Conservation (phyloP, 1,139 yeast species). For the Kodamaea derodonti region DNA sequence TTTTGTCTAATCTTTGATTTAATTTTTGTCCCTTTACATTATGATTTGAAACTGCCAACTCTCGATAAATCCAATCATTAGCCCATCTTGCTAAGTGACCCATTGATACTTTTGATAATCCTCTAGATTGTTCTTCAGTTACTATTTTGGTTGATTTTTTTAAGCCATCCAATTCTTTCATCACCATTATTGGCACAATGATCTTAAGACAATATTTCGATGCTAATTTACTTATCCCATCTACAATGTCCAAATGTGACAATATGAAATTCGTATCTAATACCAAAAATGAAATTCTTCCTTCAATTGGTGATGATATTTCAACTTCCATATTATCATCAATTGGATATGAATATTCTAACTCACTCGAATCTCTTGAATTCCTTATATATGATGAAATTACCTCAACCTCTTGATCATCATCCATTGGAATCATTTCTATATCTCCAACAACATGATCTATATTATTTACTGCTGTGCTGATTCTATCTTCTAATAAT, state of each 20-base stretch:
- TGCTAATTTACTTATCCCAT: conserved; percentile 42
- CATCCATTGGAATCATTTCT: conserved; percentile 51
- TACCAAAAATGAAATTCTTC: conserved; percentile 43
- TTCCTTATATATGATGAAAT: conserved; percentile 39
- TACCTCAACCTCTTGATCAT: conserved; percentile 40
- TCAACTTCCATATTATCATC: conserved; percentile 18
- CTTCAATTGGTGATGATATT: conserved; percentile 13
- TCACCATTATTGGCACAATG: conserved; percentile 66
- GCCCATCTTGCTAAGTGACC: conserved; percentile 68
- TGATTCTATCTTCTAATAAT: conserved; percentile 32
- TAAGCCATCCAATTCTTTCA: conserved; percentile 77
- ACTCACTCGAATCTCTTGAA: conserved; percentile 1
- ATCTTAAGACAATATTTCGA: conserved; percentile 43
- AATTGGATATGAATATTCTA: neutral
- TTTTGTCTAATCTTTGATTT: conserved; percentile 44
- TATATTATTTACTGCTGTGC: conserved; percentile 20
- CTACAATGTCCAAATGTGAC: conserved; percentile 57
- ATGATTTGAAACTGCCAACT: conserved; percentile 49
- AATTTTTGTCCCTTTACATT: conserved; percentile 64
- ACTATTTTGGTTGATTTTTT: conserved; percentile 39
- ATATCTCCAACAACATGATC: conserved; percentile 30
- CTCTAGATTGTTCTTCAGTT: conserved; percentile 8
- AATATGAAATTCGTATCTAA: conserved; percentile 78
- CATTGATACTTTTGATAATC: conserved; percentile 30
- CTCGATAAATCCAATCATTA: conserved; percentile 71